phyloP scores from a whole-genome alignment of 257 asterid genomes.

The Ilex aquifolium region DNA sequence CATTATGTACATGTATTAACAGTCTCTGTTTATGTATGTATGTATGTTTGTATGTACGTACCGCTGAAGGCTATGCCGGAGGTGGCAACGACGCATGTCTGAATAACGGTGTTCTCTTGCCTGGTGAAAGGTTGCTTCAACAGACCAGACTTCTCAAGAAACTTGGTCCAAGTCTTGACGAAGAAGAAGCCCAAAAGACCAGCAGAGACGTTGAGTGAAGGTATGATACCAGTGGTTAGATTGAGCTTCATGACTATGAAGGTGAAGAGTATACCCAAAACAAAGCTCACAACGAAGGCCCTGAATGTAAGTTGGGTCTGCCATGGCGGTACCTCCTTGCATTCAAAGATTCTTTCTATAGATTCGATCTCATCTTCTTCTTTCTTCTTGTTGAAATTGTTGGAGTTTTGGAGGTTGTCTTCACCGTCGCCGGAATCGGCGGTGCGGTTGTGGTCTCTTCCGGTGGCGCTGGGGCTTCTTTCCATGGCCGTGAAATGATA shows the following conservation, averaged over 20 bases:
- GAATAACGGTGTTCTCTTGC: slow-evolving; percentile 71
- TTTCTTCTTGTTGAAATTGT: not conserved
- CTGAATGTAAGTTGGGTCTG: slow-evolving; percentile 45
- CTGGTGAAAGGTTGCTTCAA: slow-evolving; percentile 58
- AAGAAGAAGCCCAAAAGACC: slow-evolving; percentile 64
- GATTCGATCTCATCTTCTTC: slow-evolving; percentile 19
- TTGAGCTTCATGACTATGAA: slow-evolving; percentile 59
- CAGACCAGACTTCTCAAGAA: slow-evolving; percentile 37
- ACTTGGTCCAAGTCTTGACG: slow-evolving; percentile 52
- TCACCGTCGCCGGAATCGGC: no score
- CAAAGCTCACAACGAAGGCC: slow-evolving; percentile 51
- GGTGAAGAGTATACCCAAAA: slow-evolving; percentile 41
- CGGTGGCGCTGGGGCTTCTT: no score
- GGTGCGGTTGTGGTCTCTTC: no score
- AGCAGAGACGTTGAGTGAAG: slow-evolving; percentile 67
- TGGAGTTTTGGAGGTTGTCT: not conserved
- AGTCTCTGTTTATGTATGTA: no score
- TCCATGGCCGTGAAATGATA: no score
- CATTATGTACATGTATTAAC: no score
- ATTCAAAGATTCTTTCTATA: slow-evolving; percentile 38
- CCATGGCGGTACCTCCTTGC: slow-evolving; percentile 53
- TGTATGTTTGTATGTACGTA: slow-evolving; percentile 3
- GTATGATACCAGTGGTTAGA: slow-evolving; percentile 61
- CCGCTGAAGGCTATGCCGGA: slow-evolving; percentile 78
- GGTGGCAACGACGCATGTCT: slow-evolving; percentile 73